Percentiles rank a stretch among this genome's conserved stretches.
Evolutionary conservation across 2,329 filamentous ascomycete species (phyloP).

Genomic region (Onygenales sp.): DNA sequence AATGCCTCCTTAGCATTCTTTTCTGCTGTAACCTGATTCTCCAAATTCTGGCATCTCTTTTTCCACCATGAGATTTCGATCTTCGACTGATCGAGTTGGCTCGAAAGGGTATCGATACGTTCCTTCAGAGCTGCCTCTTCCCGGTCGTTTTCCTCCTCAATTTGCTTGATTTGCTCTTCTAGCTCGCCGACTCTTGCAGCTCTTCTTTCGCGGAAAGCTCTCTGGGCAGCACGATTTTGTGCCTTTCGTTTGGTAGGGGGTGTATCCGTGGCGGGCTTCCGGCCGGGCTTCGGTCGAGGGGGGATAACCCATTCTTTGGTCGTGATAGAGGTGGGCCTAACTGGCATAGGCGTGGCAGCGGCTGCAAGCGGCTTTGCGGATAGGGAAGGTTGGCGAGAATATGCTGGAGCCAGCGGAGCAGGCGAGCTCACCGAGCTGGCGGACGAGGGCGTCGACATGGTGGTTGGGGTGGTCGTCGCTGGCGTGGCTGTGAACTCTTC

Average conservation of each 20-base stretch:
- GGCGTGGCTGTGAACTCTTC: neutral
- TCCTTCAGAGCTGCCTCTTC: slow-evolving; percentile 45
- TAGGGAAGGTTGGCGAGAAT: slow-evolving; percentile 18
- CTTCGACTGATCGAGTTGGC: slow-evolving; percentile 57
- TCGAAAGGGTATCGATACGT: slow-evolving; percentile 47
- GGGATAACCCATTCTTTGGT: slow-evolving; percentile 81
- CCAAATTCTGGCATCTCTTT: slow-evolving; percentile 50
- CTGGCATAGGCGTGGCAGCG: slow-evolving; percentile 25
- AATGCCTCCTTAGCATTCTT: slow-evolving; percentile 34
- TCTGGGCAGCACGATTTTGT: slow-evolving; percentile 84
- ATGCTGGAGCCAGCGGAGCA: slow-evolving; percentile 22
- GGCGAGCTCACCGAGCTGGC: slow-evolving; percentile 30
- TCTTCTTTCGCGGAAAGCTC: slow-evolving; percentile 88
- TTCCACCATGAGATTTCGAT: slow-evolving; percentile 39
- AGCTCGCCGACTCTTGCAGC: slow-evolving; percentile 73
- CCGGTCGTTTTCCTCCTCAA: slow-evolving; percentile 38
- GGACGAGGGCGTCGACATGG: slow-evolving; percentile 28
- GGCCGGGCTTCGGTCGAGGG: slow-evolving; percentile 81
- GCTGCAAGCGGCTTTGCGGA: slow-evolving; percentile 27
- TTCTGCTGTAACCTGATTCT: slow-evolving; percentile 48
- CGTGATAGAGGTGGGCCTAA: slow-evolving; percentile 49
- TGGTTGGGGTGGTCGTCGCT: slow-evolving; percentile 29
- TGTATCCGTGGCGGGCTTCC: slow-evolving; percentile 90
- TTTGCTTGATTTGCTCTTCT: slow-evolving; percentile 41
- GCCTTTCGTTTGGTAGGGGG: slow-evolving; percentile 83